Evolutionary conservation across 306 rosid species (phyloP).

Genomic region (Sindora glabra): DNA sequence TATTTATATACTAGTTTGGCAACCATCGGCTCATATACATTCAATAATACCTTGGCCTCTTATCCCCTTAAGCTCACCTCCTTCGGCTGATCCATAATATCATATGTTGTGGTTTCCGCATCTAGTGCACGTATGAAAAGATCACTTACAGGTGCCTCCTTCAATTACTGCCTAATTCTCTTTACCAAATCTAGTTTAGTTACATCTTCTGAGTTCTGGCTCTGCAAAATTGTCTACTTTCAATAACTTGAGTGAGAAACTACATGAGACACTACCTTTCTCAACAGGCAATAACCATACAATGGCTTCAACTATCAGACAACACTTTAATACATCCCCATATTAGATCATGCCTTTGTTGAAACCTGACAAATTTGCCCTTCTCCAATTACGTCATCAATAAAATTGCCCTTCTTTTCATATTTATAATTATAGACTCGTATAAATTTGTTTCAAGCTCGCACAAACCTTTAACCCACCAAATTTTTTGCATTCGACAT

Average conservation of each 20-base stretch:
- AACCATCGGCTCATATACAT: constrained; percentile 90
- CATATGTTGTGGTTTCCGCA: constrained; percentile 41
- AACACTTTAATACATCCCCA: constrained; percentile 48
- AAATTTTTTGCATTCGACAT: constrained; percentile 73
- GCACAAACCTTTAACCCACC: constrained; percentile 98
- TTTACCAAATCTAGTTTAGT: constrained; percentile 51
- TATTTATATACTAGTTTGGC: constrained; percentile 79
- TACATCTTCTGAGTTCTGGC: constrained; percentile 43
- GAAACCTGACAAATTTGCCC: constrained; percentile 77
- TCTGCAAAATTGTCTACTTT: constrained; percentile 58
- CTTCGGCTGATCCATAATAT: constrained; percentile 49
- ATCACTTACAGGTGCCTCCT: constrained; percentile 80
- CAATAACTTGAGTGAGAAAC: constrained; percentile 70
- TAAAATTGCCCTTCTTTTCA: constrained; percentile 45
- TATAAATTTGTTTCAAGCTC: constrained; percentile 85
- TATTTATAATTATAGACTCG: constrained; percentile 46
- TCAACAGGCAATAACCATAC: constrained; percentile 70
- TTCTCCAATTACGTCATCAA: constrained; percentile 77
- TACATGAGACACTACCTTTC: constrained; percentile 73
- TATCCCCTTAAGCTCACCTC: constrained; percentile 37
- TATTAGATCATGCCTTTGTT: constrained; percentile 63
- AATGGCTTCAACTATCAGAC: constrained; percentile 47
- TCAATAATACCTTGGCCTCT: constrained; percentile 67
- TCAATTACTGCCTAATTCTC: constrained; percentile 82
- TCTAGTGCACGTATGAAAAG: constrained; percentile 62